Percentiles rank a stretch among this genome's conserved stretches.
phyloP scores from a whole-genome alignment of 306 rosid species.

The Vigna hirtella region DNA sequence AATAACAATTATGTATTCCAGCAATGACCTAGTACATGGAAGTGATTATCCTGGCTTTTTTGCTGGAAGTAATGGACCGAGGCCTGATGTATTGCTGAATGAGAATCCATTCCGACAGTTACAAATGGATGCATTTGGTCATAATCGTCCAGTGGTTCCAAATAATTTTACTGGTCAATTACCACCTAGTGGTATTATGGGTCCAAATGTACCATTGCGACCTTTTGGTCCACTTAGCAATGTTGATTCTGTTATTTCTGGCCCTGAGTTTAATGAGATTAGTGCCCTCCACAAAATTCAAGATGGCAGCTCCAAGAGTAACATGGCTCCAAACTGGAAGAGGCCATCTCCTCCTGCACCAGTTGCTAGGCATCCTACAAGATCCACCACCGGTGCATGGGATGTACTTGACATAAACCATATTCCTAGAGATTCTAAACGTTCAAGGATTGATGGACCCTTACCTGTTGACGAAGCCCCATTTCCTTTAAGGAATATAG shows the following conservation, averaged over 20 bases:
- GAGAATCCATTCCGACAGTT: slow-evolving; percentile 71
- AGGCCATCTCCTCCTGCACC: slow-evolving; percentile 81
- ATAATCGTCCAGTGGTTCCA: slow-evolving; percentile 67
- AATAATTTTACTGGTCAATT: slow-evolving; percentile 73
- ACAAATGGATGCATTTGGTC: slow-evolving; percentile 70
- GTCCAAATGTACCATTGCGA: slow-evolving; percentile 70
- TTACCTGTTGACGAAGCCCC: slow-evolving; percentile 61
- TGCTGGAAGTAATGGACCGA: slow-evolving; percentile 71
- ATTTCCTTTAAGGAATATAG: slow-evolving; percentile 64
- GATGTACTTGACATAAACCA: slow-evolving; percentile 80
- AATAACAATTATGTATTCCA: slow-evolving; percentile 87
- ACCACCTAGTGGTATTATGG: slow-evolving; percentile 61
- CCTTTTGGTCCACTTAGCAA: slow-evolving; percentile 83
- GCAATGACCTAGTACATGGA: slow-evolving; percentile 75
- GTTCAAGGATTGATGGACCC: slow-evolving; percentile 73
- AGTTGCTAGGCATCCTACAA: slow-evolving; percentile 61
- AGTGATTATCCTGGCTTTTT: slow-evolving; percentile 68
- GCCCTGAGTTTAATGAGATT: slow-evolving; percentile 72
- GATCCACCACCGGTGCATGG: slow-evolving; percentile 77
- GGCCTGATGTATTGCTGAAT: slow-evolving; percentile 65
- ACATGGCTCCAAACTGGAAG: slow-evolving; percentile 81
- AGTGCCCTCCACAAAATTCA: slow-evolving; percentile 59
- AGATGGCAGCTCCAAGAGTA: slow-evolving; percentile 73
- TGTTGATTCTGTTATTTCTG: slow-evolving; percentile 66
- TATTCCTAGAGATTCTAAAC: slow-evolving; percentile 81